phyloP scores from a whole-genome alignment of 2,329 filamentous ascomycete genomes.

The Bipolaris bicolor region DNA sequence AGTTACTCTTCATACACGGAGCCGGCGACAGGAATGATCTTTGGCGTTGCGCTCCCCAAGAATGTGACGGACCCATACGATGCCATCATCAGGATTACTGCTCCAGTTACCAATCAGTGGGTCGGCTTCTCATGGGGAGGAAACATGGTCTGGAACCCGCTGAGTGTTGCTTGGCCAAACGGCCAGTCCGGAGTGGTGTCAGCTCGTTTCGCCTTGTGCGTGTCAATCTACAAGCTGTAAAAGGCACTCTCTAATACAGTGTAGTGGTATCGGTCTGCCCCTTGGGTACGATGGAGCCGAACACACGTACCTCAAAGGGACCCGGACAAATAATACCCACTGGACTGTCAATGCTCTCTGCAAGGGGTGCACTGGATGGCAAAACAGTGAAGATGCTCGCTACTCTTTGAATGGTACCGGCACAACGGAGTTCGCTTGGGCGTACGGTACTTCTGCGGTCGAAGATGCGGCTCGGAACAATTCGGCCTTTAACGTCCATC shows the following conservation, averaged over 20 bases:
- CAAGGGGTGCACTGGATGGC: constrained; percentile 42
- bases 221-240: neutral
- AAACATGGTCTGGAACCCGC: constrained; percentile 43
- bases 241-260: constrained; percentile 20
- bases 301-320: constrained; percentile 39
- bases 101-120: constrained; percentile 35
- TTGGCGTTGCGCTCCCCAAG: constrained; percentile 41
- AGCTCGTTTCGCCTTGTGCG: constrained; percentile 43
- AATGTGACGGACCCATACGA: constrained; percentile 40
- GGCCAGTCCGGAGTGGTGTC: constrained; percentile 36
- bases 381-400: constrained; percentile 35
- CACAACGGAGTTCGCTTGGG: constrained; percentile 42
- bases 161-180: constrained; percentile 43
- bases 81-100: constrained; percentile 39
- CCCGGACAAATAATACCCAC: constrained; percentile 40
- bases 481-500: constrained; percentile 43
- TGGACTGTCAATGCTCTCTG: constrained; percentile 41
- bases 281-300: constrained; percentile 37
- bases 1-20: constrained; percentile 41
- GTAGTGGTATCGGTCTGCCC: constrained; percentile 35
- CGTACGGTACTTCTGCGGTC: constrained; percentile 35
- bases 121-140: constrained; percentile 43
- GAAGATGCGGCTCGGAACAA: constrained; percentile 38
- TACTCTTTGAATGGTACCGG: constrained; percentile 35
- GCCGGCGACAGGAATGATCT: constrained; percentile 35